Base-by-base conservation (phyloP, 1,139 yeast genomes). In the Yamadazyma dushanensis region DNA sequence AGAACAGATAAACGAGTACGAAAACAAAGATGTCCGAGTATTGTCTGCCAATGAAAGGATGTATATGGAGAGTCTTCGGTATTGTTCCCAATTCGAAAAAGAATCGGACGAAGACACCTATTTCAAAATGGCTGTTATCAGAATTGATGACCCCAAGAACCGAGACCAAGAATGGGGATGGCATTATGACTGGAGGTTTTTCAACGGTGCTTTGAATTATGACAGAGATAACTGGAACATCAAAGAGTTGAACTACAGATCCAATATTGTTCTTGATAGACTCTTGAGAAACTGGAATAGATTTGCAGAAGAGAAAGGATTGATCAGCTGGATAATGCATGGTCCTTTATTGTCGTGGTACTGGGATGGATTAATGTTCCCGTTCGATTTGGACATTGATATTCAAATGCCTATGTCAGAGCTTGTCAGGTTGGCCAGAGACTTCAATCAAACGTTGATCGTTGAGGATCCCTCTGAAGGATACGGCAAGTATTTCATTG, bases 281-380 rank as follows among this genome's bases (percentile, higher is more conserved):
- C 40, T 59, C 10, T 45, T 60, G 36, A 45, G 64, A 31, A 59
- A 58, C 37, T 61, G 66, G 66, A 56, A 50, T 38, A 37, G 55
- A 26, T 61, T 61, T 46, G 57, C 64, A 13, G 54, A 52, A 41
- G 59, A 55, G 38, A 59, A 57, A 37, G 68, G 66, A 0, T 46
- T 63, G 4, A 44, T 61, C 7, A 48, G 53, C 10, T 59, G 65
- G 65, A 48, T 59, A 7, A 51, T 53, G 39, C 63, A 58, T 33
- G 63, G 63, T 1, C 54, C 63, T 9, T 47, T 60, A 24, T 46
- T 58, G 20, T 50, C 58, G 6, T 59, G 65, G 64, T 57, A 56
- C 37, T 59, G 78, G 69, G 75, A 76, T 51, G 81, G 81, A 0
- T 43, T 61, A 35, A 43, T 54, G 33, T 60, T 59, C 46, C 66